Evolutionary conservation across 1,139 yeast species (phyloP), one percentile per base, ranked within the genome.

Genomic region (Groenewaldozyma auringiensis): DNA sequence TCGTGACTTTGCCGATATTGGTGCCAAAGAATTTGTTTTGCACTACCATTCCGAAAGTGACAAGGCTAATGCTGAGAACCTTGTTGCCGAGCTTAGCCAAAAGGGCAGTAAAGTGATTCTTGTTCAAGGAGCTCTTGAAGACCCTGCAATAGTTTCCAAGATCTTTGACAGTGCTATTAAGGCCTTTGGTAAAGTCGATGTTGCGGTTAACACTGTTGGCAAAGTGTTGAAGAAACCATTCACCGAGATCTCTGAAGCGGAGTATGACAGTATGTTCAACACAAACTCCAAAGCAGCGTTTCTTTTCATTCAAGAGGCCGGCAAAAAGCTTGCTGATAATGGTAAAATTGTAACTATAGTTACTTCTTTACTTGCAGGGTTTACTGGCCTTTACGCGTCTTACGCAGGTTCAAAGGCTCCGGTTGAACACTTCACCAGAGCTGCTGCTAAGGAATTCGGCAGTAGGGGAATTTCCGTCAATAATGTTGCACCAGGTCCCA

Each of bases 171-270:
- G 55, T 4, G 75, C 76, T n/a, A 69, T 71, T 39, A 59, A 64
- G 41, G 58, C 63, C 39, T 69, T 74, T 47, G 76, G 76, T 21
- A 54, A 62, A n/a, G 67, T 77, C 53, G 83, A 81, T 55, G 71
- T 78, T 60, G 86, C 85, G 25, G 69, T 80, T 53, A 79, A 79
- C 66, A 79, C 78, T 52, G 80, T 79, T 33, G 86, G 86, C 45
- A 75, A 65, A 69, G 85, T 81, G 31, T 66, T 81, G 61, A 79
- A 80, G 69, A 80, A 80, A 57, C 75, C 79, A 43, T 57, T 78
- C 47, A 65, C 62, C 41, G 78, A 78, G 13, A 65, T 72, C 47
- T 51, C 75, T 17, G 74, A 75, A 50, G 69, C 64, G 33, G 85
- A 81, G 57, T 81, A 68, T 57, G 82, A 77, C 53, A 49, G 53